Base-by-base conservation (phyloP, 2,329 filamentous ascomycete genomes). In the Tolypocladium sp. region DNA sequence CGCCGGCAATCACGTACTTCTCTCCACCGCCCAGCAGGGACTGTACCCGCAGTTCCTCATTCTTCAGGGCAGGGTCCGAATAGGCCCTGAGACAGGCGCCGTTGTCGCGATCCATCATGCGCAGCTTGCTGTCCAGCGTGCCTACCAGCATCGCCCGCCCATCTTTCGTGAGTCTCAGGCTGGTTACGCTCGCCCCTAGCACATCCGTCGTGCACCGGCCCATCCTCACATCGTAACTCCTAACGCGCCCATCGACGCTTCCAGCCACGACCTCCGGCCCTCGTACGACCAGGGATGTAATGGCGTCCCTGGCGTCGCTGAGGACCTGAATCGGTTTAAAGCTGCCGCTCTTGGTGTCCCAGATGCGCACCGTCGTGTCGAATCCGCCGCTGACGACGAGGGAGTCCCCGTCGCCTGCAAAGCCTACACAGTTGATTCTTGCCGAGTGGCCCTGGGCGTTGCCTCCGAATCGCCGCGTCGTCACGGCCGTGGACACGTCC, bases 401-500 rank as follows among this genome's bases (percentile, higher is more conserved):
- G 1, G 79, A 79, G 70, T 93, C 91, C 6, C 77, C 88, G 2
- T 87, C 86, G 15, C 92, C 92, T 0, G 84, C 91, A 70, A 95
- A 95, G 2, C 82, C 79, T 4, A 93, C 90, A 53, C 85, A 82
- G 71, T 97, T 95, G 58, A 97, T 81, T 38, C 92, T 79, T 52
- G 85, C 84, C 2, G 79, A 80, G 73, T 94, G 90, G 0, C 88
- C 89, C 46, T 80, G 73, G 41, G 71, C 70, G 60, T 81, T 82
- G 27, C 82, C 82, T 22, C 80, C 80, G 73, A 93, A 94, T 35
- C 94, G 82, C 27, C 90, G 83, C 33, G 89, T 77, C 4, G 93
- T 96, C 65, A 84, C 81, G 22, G 89, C 91, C 3, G 87, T 89
- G 54, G 88, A 81, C 0, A 97, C 94, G 73, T 99, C 94, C 94